These are phyloP conservation scores for Orbilia quercus DNA, from an alignment of 2,329 filamentous ascomycete genomes.

Conservation along the genomic window DNA sequence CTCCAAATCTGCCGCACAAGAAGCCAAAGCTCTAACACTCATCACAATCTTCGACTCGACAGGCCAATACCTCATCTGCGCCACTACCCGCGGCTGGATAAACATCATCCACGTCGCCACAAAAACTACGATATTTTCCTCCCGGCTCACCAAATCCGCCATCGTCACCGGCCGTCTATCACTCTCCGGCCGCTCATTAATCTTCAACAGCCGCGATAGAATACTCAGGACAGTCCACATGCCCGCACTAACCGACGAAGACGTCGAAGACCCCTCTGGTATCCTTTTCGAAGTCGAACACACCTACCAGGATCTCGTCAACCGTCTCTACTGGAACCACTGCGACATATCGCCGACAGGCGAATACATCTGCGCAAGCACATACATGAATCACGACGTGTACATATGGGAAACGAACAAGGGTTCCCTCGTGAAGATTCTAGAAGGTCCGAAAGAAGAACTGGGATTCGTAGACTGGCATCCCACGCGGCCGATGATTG, in stretches of 20 bases:
- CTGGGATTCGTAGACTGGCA: slow-evolving; percentile 98
- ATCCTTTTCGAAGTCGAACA: slow-evolving; percentile 93
- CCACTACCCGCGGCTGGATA: slow-evolving; percentile 93
- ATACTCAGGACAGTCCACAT: slow-evolving; percentile 93
- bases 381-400: slow-evolving; percentile 97
- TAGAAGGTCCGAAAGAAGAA: slow-evolving; percentile 96
- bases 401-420: slow-evolving; percentile 97
- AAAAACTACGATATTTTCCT: slow-evolving; percentile 86
- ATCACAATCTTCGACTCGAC: slow-evolving; percentile 87
- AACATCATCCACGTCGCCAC: slow-evolving; percentile 91
- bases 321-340: slow-evolving; percentile 94
- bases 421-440: slow-evolving; percentile 92
- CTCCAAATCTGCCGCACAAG: slow-evolving; percentile 89
- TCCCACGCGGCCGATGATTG: slow-evolving; percentile 84
- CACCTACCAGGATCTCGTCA: slow-evolving; percentile 98
- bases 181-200: slow-evolving; percentile 82
- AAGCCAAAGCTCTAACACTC: slow-evolving; percentile 94
- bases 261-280: slow-evolving; percentile 71
- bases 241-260: slow-evolving; percentile 66
- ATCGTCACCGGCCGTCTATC: slow-evolving; percentile 89
- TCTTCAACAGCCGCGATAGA: slow-evolving; percentile 92
- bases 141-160: slow-evolving; percentile 85
- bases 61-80: slow-evolving; percentile 88
- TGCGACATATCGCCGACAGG: slow-evolving; percentile 93
- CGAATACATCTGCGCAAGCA: slow-evolving; percentile 95